A percentile compares a stretch with the other conserved stretches of the same genome.
These are phyloP conservation scores for Debaryomyces sp. DNA, from an alignment of 1,139 yeast species.

Conservation along the genomic window DNA sequence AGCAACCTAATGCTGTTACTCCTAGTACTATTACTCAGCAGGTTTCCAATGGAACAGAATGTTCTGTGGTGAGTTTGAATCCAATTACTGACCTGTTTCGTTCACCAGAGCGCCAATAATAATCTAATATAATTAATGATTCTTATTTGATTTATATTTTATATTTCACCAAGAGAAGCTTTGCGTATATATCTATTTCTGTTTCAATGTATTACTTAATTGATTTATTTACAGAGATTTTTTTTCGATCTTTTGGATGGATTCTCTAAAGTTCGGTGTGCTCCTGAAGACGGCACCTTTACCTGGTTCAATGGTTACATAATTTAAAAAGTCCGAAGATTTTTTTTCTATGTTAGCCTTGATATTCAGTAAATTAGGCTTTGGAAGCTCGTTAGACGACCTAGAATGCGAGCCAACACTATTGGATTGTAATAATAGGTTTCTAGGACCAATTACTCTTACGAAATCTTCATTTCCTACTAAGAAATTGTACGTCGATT, in stretches of 20 bases:
- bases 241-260: slow-evolving; percentile 34
- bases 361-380: not conserved
- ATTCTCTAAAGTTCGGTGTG: slow-evolving; percentile 43
- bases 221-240: slow-evolving; percentile 6
- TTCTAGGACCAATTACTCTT: slow-evolving; percentile 58
- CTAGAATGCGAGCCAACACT: slow-evolving; percentile 14
- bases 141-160: not conserved
- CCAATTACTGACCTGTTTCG: slow-evolving; percentile 7
- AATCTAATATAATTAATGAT: slow-evolving; percentile 12
- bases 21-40: not conserved
- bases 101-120: slow-evolving; percentile 12
- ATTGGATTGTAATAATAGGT: slow-evolving; percentile 50
- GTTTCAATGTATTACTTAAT: not conserved
- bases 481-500: slow-evolving; percentile 20
- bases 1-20: not conserved
- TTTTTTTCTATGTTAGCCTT: not conserved
- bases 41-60: not conserved
- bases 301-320: slow-evolving; percentile 45
- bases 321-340: slow-evolving; percentile 45
- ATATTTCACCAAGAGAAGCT: not conserved
- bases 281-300: slow-evolving; percentile 42
- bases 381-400: slow-evolving; percentile 11
- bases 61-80: not conserved
- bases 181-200: not conserved
- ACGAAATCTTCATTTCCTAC: slow-evolving; percentile 45